phyloP scores from a whole-genome alignment of 2,329 filamentous ascomycete species.

The Talaromyces islandicus region DNA sequence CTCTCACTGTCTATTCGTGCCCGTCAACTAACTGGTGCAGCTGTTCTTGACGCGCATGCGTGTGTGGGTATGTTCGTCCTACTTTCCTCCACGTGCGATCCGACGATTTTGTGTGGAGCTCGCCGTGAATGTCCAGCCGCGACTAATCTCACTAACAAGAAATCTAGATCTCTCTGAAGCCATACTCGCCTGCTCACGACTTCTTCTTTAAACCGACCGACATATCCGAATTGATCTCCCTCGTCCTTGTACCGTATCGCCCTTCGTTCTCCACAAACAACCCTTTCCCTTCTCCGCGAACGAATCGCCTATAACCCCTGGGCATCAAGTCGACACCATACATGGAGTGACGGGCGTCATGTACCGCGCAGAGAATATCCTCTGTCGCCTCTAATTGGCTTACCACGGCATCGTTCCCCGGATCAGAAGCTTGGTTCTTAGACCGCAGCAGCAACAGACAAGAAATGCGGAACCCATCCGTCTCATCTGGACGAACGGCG shows the following conservation, averaged over 20 bases:
- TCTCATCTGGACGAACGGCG: neutral
- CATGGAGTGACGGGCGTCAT: neutral
- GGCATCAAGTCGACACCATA: neutral
- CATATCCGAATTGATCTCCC: neutral
- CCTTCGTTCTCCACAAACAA: neutral
- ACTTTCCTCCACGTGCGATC: neutral
- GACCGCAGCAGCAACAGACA: neutral
- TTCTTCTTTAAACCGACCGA: neutral
- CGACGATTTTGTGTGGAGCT: neutral
- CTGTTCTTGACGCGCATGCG: neutral
- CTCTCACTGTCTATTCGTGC: neutral
- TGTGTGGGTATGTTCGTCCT: neutral
- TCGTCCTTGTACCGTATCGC: neutral
- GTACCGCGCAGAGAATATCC: neutral
- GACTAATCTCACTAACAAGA: neutral
- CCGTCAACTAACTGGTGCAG: neutral
- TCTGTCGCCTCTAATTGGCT: neutral
- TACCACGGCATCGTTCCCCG: neutral
- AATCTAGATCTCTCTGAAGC: neutral
- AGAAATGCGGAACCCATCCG: neutral
- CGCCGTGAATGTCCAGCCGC: neutral
- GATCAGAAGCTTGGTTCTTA: neutral
- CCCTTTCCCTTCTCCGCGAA: neutral
- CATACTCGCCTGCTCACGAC: neutral
- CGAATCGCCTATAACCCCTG: neutral